Percentiles rank a stretch among this genome's conserved stretches.
Evolutionary conservation across 192 early-diverging fungal species (phyloP).

Genomic region (Entomortierella beljakovae): DNA sequence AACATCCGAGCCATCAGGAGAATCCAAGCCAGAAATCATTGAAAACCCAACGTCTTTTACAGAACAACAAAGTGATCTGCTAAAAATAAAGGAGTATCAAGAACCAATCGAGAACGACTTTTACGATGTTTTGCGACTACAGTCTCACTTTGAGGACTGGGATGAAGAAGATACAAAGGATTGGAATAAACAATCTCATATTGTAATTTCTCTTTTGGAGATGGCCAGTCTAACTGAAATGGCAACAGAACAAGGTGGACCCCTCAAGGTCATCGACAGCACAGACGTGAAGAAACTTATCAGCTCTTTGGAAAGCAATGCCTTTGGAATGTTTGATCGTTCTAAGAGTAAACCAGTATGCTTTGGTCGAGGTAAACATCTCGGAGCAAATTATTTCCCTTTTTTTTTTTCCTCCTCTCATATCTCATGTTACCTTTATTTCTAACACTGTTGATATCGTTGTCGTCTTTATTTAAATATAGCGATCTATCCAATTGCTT

Average conservation of each 20-base stretch:
- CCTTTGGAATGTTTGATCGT: constrained; percentile 72
- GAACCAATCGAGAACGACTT: constrained; percentile 55
- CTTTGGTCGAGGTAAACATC: constrained; percentile 60
- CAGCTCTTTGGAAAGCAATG: constrained; percentile 72
- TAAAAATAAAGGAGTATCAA: too few relatives aligned
- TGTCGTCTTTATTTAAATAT: constrained; percentile 2
- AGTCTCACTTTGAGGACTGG: constrained; percentile 75
- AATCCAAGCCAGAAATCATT: too few relatives aligned
- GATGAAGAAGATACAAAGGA: constrained; percentile 63
- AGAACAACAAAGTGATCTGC: too few relatives aligned
- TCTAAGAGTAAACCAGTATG: constrained; percentile 48
- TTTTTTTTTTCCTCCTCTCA: too few relatives aligned
- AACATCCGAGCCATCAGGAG: neutral
- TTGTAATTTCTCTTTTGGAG: constrained; percentile 57
- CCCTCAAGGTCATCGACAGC: constrained; percentile 3
- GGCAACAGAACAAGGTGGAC: constrained; percentile 14
- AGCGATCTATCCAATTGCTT: constrained; percentile 72
- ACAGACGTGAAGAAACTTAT: constrained; percentile 67
- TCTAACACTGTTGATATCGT: too few relatives aligned
- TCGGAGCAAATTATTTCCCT: too few relatives aligned
- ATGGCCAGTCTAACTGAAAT: constrained; percentile 57
- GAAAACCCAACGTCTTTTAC: too few relatives aligned
- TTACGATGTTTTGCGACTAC: constrained; percentile 56
- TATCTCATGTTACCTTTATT: too few relatives aligned
- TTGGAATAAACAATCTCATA: constrained; percentile 66